Conservation (phyloP, 192 early-diverging fungal genomes). For the Endogone sp. region DNA sequence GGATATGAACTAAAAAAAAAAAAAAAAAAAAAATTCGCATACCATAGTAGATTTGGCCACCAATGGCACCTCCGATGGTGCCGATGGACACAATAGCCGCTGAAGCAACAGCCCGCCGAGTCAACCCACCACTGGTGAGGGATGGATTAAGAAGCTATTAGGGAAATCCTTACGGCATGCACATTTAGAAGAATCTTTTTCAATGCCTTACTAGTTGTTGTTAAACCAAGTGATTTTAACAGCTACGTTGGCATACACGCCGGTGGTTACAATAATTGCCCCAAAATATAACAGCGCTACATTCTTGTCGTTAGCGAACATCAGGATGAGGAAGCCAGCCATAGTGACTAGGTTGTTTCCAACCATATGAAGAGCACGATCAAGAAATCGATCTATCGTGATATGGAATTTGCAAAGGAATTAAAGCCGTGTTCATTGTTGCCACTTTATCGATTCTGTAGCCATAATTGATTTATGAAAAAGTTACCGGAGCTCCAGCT, state of each 20-base stretch:
- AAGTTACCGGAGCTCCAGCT: conserved; percentile 16
- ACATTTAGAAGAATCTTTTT: background rate
- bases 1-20: too few relatives aligned
- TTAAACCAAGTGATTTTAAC: conserved; percentile 27
- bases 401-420: too few relatives aligned
- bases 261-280: conserved; percentile 16
- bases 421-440: too few relatives aligned
- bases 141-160: too few relatives aligned
- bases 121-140: conserved; percentile 10
- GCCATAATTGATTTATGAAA: too few relatives aligned
- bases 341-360: conserved; percentile 9
- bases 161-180: too few relatives aligned
- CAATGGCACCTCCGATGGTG: conserved; percentile 32
- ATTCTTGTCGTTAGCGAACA: conserved; percentile 9
- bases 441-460: too few relatives aligned
- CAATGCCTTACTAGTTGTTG: conserved; percentile 16
- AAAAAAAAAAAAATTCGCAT: background rate
- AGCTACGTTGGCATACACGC: conserved; percentile 21
- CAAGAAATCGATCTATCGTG: conserved; percentile 13
- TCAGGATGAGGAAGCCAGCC: conserved; percentile 16
- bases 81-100: conserved; percentile 26
- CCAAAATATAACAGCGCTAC: conserved; percentile 10
- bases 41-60: conserved; percentile 33
- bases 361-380: conserved; percentile 19
- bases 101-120: conserved; percentile 23